phyloP scores from a whole-genome alignment of 257 asterid species.

The Echites panduratus region DNA sequence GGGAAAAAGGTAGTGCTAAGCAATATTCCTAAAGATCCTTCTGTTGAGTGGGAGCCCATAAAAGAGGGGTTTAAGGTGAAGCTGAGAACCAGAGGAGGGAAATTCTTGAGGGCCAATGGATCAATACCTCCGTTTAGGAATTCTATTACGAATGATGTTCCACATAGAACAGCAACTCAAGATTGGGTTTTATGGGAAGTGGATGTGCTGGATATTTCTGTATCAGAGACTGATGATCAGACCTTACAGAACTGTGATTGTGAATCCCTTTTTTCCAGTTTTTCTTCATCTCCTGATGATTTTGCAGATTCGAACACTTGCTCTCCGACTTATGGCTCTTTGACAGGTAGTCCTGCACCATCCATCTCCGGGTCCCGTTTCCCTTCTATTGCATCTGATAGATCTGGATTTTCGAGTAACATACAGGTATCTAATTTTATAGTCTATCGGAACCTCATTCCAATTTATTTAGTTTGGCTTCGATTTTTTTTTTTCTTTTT shows the following conservation, averaged over 20 bases:
- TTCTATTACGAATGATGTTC: constrained; percentile 72
- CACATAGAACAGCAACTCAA: constrained; percentile 64
- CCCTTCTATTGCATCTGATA: not conserved
- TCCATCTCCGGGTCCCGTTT: not conserved
- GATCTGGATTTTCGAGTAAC: not conserved
- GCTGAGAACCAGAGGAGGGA: constrained; percentile 51
- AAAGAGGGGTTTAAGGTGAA: constrained; percentile 57
- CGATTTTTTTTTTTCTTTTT: no score
- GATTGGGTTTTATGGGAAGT: constrained; percentile 44
- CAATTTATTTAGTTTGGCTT: not conserved
- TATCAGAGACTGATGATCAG: not conserved
- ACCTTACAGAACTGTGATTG: not conserved
- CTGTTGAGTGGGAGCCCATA: constrained; percentile 63
- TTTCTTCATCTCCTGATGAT: not conserved
- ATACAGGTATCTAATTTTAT: not conserved
- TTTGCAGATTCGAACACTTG: not conserved
- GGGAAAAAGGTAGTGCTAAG: constrained; percentile 62
- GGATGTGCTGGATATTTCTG: constrained; percentile 15
- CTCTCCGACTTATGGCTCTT: not conserved
- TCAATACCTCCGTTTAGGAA: constrained; percentile 74
- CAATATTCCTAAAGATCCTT: constrained; percentile 20
- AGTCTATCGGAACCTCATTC: no score
- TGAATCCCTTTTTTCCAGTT: not conserved
- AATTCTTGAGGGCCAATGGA: constrained; percentile 74
- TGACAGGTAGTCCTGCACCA: not conserved